A percentile compares a stretch with the other conserved stretches of the same genome.
Evolutionary conservation across 345 rosid genomes (phyloP).

Genomic region (Dimocarpus longan): DNA sequence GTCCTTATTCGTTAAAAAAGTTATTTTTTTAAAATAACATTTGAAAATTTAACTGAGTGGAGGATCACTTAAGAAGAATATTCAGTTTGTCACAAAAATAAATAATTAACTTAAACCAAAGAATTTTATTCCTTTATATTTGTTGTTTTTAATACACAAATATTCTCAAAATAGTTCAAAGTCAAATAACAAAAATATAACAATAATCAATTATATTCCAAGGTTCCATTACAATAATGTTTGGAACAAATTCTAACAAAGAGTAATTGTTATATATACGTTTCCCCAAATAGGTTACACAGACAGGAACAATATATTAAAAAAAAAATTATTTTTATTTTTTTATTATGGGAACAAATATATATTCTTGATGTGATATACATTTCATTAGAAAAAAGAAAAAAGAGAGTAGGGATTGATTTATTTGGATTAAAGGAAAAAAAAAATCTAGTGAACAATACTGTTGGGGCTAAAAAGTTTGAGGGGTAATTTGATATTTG

Average conservation of each 20-base stretch:
- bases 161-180: not conserved
- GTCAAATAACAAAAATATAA: not conserved
- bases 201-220: not conserved
- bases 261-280: not conserved
- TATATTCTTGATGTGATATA: not conserved
- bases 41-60: not conserved
- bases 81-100: not conserved
- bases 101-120: not conserved
- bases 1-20: no score
- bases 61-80: conserved; percentile 8
- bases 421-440: not conserved
- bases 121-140: not conserved
- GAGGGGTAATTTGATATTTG: not conserved
- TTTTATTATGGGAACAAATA: not conserved
- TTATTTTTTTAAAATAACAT: no score
- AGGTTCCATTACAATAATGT: not conserved
- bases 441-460: not conserved
- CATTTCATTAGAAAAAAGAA: not conserved
- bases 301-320: not conserved
- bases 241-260: not conserved
- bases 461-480: not conserved
- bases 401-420: no score
- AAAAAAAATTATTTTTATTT: no score
- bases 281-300: not conserved
- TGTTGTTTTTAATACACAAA: not conserved